A percentile compares a stretch with the other conserved stretches of the same genome.
phyloP scores from a whole-genome alignment of 345 rosid species.

The Acer yangbiense region DNA sequence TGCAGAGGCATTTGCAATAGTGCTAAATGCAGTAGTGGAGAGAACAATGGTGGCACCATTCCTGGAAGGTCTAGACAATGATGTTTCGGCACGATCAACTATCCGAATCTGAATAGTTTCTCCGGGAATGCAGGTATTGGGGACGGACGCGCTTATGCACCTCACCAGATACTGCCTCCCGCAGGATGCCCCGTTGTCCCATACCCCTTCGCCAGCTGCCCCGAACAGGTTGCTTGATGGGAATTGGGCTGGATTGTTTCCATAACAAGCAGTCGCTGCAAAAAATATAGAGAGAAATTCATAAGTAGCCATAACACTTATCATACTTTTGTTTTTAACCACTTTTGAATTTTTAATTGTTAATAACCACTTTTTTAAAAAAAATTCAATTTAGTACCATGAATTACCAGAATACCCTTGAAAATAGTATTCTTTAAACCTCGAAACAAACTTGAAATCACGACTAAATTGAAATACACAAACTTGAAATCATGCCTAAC shows the following conservation, averaged over 20 bases:
- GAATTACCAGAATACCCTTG: too few relatives aligned
- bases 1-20: conserved; percentile 37
- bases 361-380: too few relatives aligned
- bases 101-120: conserved; percentile 41
- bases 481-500: too few relatives aligned
- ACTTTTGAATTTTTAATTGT: too few relatives aligned
- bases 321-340: too few relatives aligned
- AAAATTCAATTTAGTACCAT: too few relatives aligned
- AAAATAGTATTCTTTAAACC: too few relatives aligned
- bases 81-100: conserved; percentile 42
- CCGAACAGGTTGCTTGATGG: conserved; percentile 57
- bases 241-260: conserved; percentile 39
- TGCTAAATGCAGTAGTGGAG: conserved; percentile 41
- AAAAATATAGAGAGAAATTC: too few relatives aligned
- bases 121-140: conserved; percentile 32
- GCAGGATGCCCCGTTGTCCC: conserved; percentile 71
- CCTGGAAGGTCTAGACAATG: conserved; percentile 40
- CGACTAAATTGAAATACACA: too few relatives aligned
- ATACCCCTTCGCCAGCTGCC: conserved; percentile 61
- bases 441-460: too few relatives aligned
- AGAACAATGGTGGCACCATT: conserved; percentile 44
- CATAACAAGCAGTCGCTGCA: conserved; percentile 61
- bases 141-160: conserved; percentile 49
- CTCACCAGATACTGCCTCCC: conserved; percentile 56
- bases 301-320: too few relatives aligned